These are phyloP conservation scores for Coccomyxa subellipsoidea DNA, from an alignment of 163 green algal genomes.

Conservation along the genomic window DNA sequence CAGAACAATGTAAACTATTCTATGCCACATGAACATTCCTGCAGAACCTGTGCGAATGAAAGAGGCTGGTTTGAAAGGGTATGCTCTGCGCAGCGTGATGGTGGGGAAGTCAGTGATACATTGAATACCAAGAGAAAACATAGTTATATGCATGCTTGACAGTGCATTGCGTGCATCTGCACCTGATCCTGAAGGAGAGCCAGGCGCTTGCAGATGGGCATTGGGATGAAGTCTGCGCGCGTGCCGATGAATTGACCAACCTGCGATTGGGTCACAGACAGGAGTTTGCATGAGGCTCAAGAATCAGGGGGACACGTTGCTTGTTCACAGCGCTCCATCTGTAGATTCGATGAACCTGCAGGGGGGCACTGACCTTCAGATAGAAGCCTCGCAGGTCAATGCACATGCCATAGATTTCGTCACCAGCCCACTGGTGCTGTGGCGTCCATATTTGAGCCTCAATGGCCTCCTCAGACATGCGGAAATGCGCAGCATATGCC, in stretches of 20 bases:
- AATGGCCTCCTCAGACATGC: slow-evolving; percentile 23
- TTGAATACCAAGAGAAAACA: too few relatives aligned
- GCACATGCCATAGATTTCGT: slow-evolving; percentile 78
- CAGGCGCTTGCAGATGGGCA: slow-evolving; percentile 77
- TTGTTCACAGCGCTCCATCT: too few relatives aligned
- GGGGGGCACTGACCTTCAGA: slow-evolving; percentile 58
- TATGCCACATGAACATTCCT: neutral
- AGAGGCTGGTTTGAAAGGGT: too few relatives aligned
- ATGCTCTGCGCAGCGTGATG: too few relatives aligned
- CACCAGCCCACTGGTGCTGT: slow-evolving; percentile 48
- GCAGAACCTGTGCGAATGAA: too few relatives aligned
- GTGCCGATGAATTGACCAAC: slow-evolving; percentile 87
- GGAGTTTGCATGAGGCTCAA: too few relatives aligned
- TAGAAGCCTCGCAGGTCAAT: slow-evolving; percentile 86
- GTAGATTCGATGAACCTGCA: too few relatives aligned
- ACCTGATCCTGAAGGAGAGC: slow-evolving; percentile 80
- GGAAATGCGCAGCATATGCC: neutral
- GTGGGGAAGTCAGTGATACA: too few relatives aligned
- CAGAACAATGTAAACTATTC: neutral
- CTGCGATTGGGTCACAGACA: too few relatives aligned
- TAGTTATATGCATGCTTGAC: too few relatives aligned
- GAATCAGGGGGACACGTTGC: too few relatives aligned
- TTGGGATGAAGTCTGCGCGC: slow-evolving; percentile 83
- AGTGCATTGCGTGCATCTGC: too few relatives aligned
- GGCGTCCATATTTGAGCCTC: slow-evolving; percentile 61